Conservation (phyloP, 257 asterid genomes). For the Solanum pinnatisectum region DNA sequence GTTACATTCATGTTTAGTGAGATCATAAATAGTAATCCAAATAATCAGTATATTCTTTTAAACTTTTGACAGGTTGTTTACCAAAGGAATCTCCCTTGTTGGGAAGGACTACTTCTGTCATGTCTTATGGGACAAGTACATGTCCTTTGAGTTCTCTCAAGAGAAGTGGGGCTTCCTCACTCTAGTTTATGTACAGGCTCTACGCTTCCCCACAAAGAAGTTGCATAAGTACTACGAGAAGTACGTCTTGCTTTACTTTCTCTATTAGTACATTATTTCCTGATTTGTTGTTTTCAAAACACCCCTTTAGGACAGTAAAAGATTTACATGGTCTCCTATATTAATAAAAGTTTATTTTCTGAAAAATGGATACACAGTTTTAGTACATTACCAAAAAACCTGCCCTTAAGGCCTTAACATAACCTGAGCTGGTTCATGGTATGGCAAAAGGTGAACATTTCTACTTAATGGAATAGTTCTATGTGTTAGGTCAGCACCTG, state of each 20-base stretch:
- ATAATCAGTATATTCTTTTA: not conserved
- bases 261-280: not conserved
- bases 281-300: not conserved
- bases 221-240: conserved; percentile 60
- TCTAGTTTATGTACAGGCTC: conserved; percentile 59
- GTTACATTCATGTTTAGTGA: not conserved
- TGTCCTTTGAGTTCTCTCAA: conserved; percentile 59
- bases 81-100: conserved; percentile 64
- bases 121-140: conserved; percentile 76
- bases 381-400: not conserved
- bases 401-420: not conserved
- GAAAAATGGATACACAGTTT: not conserved
- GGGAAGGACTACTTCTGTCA: conserved; percentile 77
- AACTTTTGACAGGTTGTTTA: conserved; percentile 49
- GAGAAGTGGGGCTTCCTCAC: conserved; percentile 77
- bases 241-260: conserved; percentile 35
- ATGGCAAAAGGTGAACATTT: not conserved
- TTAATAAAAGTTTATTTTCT: not conserved
- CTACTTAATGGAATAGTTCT: not conserved
- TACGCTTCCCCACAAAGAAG: conserved; percentile 71
- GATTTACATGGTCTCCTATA: not conserved
- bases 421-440: not conserved
- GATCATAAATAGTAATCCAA: not conserved
- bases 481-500: not conserved
- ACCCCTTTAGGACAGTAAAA: not conserved